phyloP scores from a whole-genome alignment of 176 grass and related monocot genomes.

The Poa annua region DNA sequence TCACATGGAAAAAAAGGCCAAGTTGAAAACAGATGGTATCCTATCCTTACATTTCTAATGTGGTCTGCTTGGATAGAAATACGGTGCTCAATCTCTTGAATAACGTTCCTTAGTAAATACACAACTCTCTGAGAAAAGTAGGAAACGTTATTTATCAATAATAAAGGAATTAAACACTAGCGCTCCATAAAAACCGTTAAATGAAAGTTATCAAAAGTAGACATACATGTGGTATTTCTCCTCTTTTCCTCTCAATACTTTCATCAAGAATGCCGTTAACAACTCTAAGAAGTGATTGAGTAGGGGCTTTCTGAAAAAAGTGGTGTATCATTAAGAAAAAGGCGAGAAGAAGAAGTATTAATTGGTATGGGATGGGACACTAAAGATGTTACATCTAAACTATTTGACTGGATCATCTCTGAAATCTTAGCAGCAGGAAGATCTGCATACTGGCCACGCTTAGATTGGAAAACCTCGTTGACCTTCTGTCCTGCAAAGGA shows the following conservation, averaged over 20 bases:
- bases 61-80: conserved; percentile 94
- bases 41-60: conserved; percentile 79
- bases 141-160: conserved; percentile 40
- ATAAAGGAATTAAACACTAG: conserved; percentile 25
- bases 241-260: conserved; percentile 97
- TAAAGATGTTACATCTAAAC: conserved; percentile 87
- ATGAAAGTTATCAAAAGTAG: conserved; percentile 23
- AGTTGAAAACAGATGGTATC: conserved; percentile 37
- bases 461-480: conserved; percentile 73
- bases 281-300: conserved; percentile 92
- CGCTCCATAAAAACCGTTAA: background rate
- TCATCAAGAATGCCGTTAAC: conserved; percentile 96
- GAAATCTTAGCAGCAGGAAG: conserved; percentile 79
- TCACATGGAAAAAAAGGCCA: background rate
- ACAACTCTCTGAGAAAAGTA: conserved; percentile 69
- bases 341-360: background rate
- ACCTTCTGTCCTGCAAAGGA: conserved; percentile 71
- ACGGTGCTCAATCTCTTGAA: conserved; percentile 94
- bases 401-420: conserved; percentile 92
- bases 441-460: conserved; percentile 75
- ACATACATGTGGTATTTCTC: conserved; percentile 96
- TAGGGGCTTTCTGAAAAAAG: conserved; percentile 82
- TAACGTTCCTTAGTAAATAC: conserved; percentile 81
- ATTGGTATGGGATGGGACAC: conserved; percentile 18
- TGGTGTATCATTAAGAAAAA: conserved; percentile 38